phyloP scores from a whole-genome alignment of 192 early-diverging fungal species.

The Coemansia sp. region DNA sequence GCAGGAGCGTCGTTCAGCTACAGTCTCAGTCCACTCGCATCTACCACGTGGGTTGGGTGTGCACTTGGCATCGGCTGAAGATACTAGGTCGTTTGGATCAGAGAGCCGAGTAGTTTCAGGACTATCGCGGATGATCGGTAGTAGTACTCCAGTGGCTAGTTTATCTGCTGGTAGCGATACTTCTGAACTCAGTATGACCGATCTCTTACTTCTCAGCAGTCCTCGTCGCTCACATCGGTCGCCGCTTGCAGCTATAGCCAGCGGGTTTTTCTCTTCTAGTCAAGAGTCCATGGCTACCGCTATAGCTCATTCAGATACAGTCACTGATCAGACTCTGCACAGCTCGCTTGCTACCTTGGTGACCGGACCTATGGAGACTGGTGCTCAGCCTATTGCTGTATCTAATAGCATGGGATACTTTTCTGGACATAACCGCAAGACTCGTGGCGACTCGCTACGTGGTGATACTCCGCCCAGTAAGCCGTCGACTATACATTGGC shows the following conservation, averaged over 20 bases:
- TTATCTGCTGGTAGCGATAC: constrained; percentile 10
- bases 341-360: background rate
- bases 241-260: constrained; percentile 31
- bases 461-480: constrained; percentile 13
- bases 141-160: background rate
- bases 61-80: background rate
- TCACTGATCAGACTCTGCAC: background rate
- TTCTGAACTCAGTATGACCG: constrained; percentile 8
- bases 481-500: constrained; percentile 33
- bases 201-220: constrained; percentile 10
- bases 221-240: constrained; percentile 30
- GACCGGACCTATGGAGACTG: background rate
- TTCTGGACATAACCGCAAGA: constrained; percentile 19
- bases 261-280: constrained; percentile 41
- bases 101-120: constrained; percentile 25
- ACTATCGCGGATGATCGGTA: constrained; percentile 24
- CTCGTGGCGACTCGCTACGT: background rate
- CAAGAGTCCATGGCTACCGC: constrained; percentile 33
- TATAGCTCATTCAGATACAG: background rate
- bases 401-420: constrained; percentile 30
- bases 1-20: constrained; percentile 1
- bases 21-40: background rate
- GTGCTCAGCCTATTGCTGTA: background rate
- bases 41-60: background rate
- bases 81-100: constrained; percentile 16